Evolutionary conservation across 805 yeast species (phyloP).

Genomic region (Brettanomyces bruxellensis): DNA sequence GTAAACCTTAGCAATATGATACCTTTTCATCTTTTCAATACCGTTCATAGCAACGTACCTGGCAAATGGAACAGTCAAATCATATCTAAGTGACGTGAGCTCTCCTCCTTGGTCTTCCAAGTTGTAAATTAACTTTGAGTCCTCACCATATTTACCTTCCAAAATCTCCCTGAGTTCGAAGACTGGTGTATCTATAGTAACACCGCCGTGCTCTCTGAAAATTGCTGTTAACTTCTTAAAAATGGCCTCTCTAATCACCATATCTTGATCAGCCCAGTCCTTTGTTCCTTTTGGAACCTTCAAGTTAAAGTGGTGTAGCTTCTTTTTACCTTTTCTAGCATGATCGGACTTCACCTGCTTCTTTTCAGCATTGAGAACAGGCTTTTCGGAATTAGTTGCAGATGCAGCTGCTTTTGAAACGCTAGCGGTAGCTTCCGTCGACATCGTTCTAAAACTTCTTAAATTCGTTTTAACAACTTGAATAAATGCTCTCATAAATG

Average conservation of each 20-base stretch:
- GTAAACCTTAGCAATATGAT: slow-evolving; percentile 96
- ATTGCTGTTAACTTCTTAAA: slow-evolving; percentile 62
- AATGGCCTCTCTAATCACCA: slow-evolving; percentile 87
- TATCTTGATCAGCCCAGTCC: slow-evolving; percentile 98
- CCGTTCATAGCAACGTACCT: slow-evolving; percentile 95
- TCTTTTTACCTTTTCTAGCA: slow-evolving; percentile 31
- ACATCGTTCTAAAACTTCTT: slow-evolving; percentile 2
- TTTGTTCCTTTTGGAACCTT: slow-evolving; percentile 97
- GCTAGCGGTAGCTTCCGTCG: slow-evolving; percentile 1
- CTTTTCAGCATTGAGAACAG: background rate
- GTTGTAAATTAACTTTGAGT: slow-evolving; percentile 91
- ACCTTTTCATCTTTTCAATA: slow-evolving; percentile 81
- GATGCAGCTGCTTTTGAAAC: background rate
- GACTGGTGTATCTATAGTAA: slow-evolving; percentile 97
- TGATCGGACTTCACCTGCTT: background rate
- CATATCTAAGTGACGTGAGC: slow-evolving; percentile 88
- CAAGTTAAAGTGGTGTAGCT: slow-evolving; percentile 54
- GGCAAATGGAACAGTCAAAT: slow-evolving; percentile 97
- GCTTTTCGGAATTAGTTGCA: background rate
- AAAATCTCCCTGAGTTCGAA: slow-evolving; percentile 92
- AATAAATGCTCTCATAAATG: background rate
- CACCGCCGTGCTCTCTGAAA: slow-evolving; percentile 96
- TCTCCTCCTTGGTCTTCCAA: slow-evolving; percentile 99
- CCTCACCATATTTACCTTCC: slow-evolving; percentile 98
- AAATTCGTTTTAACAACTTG: background rate